These are phyloP conservation scores for Zygoascus sp. DNA, from an alignment of 1,139 yeast genomes.

Conservation along the genomic window DNA sequence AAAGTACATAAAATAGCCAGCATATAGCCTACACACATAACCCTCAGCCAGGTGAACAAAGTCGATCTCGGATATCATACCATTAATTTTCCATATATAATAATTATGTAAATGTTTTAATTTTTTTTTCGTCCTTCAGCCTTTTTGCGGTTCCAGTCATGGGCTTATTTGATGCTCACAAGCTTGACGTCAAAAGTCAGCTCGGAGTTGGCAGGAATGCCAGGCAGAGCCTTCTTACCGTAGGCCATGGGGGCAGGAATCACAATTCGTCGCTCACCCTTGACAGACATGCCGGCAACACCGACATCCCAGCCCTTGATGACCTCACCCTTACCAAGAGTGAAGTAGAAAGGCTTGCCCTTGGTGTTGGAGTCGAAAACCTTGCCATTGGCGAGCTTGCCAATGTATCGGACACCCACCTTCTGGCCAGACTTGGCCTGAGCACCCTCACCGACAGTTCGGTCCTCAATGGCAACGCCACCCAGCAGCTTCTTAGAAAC, in stretches of 20 bases:
- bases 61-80: too few species aligned
- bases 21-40: too few species aligned
- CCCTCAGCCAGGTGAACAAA: too few species aligned
- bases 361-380: conserved; percentile 95
- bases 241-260: conserved; percentile 96
- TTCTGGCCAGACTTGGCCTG: conserved; percentile 83
- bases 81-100: neutral
- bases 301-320: conserved; percentile 98
- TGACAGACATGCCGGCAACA: conserved; percentile 97
- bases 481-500: conserved; percentile 78
- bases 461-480: conserved; percentile 90
- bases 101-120: neutral
- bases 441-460: conserved; percentile 82
- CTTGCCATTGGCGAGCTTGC: conserved; percentile 93
- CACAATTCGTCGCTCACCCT: conserved; percentile 97
- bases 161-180: conserved; percentile 72
- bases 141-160: too few species aligned
- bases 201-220: conserved; percentile 95
- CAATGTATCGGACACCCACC: conserved; percentile 96
- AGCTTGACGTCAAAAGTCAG: conserved; percentile 93
- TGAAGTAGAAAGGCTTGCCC: conserved; percentile 92
- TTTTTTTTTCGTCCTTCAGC: neutral
- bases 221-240: conserved; percentile 91
- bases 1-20: too few species aligned
- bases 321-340: conserved; percentile 95